Evolutionary conservation across 2,329 filamentous ascomycete species (phyloP), one percentile per base, ranked within the genome.

Genomic region (Thielaviopsis punctulata): DNA sequence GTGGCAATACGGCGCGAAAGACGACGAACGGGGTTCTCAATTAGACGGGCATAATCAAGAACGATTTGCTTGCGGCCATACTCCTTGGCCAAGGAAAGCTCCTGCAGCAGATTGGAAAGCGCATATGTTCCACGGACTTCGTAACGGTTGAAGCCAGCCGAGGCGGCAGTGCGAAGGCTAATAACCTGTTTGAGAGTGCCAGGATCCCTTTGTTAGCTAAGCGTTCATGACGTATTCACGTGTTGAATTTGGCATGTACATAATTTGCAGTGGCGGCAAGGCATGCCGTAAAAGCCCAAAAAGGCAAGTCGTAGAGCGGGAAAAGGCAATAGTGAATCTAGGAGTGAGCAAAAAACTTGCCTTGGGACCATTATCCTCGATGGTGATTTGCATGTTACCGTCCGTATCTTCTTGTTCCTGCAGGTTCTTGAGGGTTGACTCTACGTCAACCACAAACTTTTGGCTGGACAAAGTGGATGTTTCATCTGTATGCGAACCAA

Each of bases 121-220:
- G 94, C 93, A 67, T 98, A 98, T 27, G 87, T 96, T 61, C 92
- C 92, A 58, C 90, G 84, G 56, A 98, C 79, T 63, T 96, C 89
- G 65, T 90, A 88, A 57, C 81, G 80, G 62, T 89, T 90, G 69
- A 85, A 79, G 43, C 89, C 90, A 59, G 84, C 86, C 33, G 89
- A 95, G 21, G 78, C 82, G 24, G 85, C 84, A 2, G 90, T 95
- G 57, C 87, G 84, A 36, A 96, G 71, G 36, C 84, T 82, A 52
- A 95, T 75, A 45, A 87, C 82, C 83, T 86, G 58, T 33, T 51
- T 23, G 49, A 13, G n/a, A 41, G 47, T 15, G 49, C 41, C n/a
- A 53, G 21, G 21, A 18, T 41, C 18, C n/a, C 36, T 19, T 5
- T 41, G 36, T 58, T 55, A 58, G 54, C 24, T 23, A 45, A n/a